Conservation (phyloP, 1,139 yeast genomes). For the Hyphopichia wangnamkhiaoensis region DNA sequence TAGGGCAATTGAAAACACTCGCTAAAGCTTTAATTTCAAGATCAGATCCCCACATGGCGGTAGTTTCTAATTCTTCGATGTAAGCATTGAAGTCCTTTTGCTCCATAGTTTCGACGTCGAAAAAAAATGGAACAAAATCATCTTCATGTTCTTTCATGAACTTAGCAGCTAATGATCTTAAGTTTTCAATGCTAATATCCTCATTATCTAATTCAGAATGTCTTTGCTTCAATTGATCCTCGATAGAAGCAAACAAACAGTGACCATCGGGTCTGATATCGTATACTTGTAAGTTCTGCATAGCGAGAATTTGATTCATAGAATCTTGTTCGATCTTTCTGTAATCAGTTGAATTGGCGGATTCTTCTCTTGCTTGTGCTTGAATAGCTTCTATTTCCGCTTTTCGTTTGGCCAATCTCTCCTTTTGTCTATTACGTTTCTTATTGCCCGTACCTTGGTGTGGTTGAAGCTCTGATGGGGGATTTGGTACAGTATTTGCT, state of each 20-base stretch:
- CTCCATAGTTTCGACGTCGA: slow-evolving; percentile 71
- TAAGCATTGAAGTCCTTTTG: slow-evolving; percentile 69
- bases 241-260: slow-evolving; percentile 83
- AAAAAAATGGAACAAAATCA: slow-evolving; percentile 77
- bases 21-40: slow-evolving; percentile 84
- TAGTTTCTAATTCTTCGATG: slow-evolving; percentile 61
- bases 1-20: slow-evolving; percentile 64
- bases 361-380: slow-evolving; percentile 72
- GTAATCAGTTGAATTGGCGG: slow-evolving; percentile 63
- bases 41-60: slow-evolving; percentile 97
- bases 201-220: slow-evolving; percentile 26
- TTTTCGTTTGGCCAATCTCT: slow-evolving; percentile 72
- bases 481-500: slow-evolving; percentile 12
- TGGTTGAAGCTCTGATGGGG: slow-evolving; percentile 5
- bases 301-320: slow-evolving; percentile 52
- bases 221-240: slow-evolving; percentile 68
- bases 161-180: slow-evolving; percentile 66
- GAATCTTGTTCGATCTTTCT: slow-evolving; percentile 70
- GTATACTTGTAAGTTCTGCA: slow-evolving; percentile 50
- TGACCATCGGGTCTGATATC: slow-evolving; percentile 92
- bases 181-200: slow-evolving; percentile 44
- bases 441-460: slow-evolving; percentile 14
- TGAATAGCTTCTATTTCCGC: slow-evolving; percentile 65
- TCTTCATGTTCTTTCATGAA: slow-evolving; percentile 65
- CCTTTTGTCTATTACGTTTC: slow-evolving; percentile 81